Conservation (phyloP, 768 basidiomycete genomes). For the Pulveroboletus sp. region DNA sequence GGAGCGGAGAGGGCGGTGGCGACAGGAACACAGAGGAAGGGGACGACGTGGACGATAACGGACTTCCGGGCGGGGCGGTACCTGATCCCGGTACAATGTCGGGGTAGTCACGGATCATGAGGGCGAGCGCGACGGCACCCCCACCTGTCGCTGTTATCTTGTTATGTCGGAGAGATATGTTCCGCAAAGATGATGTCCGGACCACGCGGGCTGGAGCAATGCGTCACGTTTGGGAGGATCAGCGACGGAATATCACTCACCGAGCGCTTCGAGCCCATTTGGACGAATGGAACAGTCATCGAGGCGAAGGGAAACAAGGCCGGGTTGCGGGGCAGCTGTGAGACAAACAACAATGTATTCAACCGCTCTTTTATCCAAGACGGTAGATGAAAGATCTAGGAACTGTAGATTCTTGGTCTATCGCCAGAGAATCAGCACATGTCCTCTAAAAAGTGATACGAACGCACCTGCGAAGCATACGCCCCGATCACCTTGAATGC, state of each 20-base stretch:
- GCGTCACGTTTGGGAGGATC: not conserved
- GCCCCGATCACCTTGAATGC: slow-evolving; percentile 80
- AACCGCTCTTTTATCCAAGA: slow-evolving; percentile 76
- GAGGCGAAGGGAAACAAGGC: slow-evolving; percentile 71
- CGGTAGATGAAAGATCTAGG: slow-evolving; percentile 85
- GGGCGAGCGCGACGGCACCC: slow-evolving; percentile 87
- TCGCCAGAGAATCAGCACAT: not conserved
- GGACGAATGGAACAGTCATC: slow-evolving; percentile 83
- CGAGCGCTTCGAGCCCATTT: slow-evolving; percentile 73
- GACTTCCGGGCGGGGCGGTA: not conserved
- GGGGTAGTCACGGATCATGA: slow-evolving; percentile 96
- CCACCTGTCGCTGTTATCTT: slow-evolving; percentile 80
- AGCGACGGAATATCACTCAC: slow-evolving; percentile 43
- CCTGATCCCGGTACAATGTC: slow-evolving; percentile 51
- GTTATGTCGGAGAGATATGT: slow-evolving; percentile 89
- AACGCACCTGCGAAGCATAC: slow-evolving; percentile 66
- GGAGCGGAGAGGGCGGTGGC: slow-evolving; percentile 31
- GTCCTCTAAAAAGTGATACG: not conserved
- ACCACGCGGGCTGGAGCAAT: slow-evolving; percentile 63
- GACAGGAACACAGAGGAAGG: slow-evolving; percentile 25
- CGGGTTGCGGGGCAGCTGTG: slow-evolving; percentile 33
- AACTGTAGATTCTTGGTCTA: slow-evolving; percentile 78
- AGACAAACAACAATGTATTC: slow-evolving; percentile 79
- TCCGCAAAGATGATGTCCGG: slow-evolving; percentile 71
- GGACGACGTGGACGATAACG: slow-evolving; percentile 11